phyloP scores from a whole-genome alignment of 2,329 filamentous ascomycete genomes.

The Epichloe festucae region DNA sequence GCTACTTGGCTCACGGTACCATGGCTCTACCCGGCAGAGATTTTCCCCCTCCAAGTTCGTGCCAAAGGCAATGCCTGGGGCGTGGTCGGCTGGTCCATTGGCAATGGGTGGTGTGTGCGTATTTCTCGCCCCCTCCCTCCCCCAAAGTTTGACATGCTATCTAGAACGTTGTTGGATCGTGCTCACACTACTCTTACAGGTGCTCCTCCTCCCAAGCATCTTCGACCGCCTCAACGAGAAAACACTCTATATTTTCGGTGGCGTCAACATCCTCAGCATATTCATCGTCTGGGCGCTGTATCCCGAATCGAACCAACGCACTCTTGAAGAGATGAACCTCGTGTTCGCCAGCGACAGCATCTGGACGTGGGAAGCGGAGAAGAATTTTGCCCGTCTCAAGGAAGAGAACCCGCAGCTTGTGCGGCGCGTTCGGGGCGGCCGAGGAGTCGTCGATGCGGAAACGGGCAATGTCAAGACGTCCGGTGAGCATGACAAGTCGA shows the following conservation, averaged over 20 bases:
- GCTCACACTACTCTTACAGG: slow-evolving; percentile 7
- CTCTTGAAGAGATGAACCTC: slow-evolving; percentile 63
- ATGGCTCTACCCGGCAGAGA: slow-evolving; percentile 50
- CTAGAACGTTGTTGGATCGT: too few species aligned
- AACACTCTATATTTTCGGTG: slow-evolving; percentile 62
- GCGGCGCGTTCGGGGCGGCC: slow-evolving; percentile 7
- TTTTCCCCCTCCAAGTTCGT: slow-evolving; percentile 41
- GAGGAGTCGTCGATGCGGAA: slow-evolving; percentile 11
- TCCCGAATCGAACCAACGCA: slow-evolving; percentile 61
- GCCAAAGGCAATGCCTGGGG: slow-evolving; percentile 47
- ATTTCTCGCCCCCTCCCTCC: slow-evolving; percentile 34
- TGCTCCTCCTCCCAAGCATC: slow-evolving; percentile 44
- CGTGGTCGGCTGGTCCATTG: slow-evolving; percentile 46
- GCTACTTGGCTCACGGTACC: slow-evolving; percentile 40
- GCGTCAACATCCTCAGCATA: slow-evolving; percentile 51
- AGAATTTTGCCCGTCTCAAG: slow-evolving; percentile 48
- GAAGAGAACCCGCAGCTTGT: slow-evolving; percentile 40
- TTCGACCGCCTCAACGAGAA: slow-evolving; percentile 54
- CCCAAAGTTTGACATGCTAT: not conserved
- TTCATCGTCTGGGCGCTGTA: slow-evolving; percentile 63
- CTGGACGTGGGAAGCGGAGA: slow-evolving; percentile 61
- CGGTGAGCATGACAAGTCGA: slow-evolving; percentile 5
- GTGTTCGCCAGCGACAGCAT: slow-evolving; percentile 54
- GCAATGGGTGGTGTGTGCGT: slow-evolving; percentile 49
- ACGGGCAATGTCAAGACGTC: slow-evolving; percentile 3